Conservation (phyloP, 495 filamentous ascomycete genomes). For the Neurospora sp. region DNA sequence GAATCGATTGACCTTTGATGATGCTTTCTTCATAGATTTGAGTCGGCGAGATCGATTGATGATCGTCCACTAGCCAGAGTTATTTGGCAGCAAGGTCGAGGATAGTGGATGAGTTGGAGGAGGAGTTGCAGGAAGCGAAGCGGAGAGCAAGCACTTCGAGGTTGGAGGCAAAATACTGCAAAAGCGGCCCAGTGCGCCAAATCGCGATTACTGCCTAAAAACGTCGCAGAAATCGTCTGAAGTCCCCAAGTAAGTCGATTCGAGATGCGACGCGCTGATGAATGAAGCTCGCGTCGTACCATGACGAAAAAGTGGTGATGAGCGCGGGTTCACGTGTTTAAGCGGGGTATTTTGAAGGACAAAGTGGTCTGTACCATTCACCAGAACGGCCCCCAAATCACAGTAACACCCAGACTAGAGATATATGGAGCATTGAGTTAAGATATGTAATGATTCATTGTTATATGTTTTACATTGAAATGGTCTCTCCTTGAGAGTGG, state of each 20-base stretch:
- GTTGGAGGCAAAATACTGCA: background rate
- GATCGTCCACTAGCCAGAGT: background rate
- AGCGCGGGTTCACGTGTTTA: conserved; percentile 1
- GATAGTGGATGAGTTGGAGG: background rate
- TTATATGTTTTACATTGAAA: background rate
- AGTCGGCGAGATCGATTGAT: background rate
- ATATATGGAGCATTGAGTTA: background rate
- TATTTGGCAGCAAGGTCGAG: background rate
- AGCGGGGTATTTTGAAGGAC: background rate
- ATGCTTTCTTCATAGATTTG: background rate
- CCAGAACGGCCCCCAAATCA: background rate
- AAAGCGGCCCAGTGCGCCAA: background rate
- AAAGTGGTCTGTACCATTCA: background rate
- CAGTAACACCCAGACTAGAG: background rate
- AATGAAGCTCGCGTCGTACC: background rate
- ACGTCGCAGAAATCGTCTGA: background rate
- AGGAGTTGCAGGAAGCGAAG: background rate
- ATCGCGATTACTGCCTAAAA: background rate
- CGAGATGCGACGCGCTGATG: background rate
- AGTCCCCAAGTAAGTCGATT: background rate
- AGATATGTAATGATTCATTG: background rate
- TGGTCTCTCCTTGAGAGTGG: background rate
- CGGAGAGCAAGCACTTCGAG: background rate
- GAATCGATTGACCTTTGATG: background rate
- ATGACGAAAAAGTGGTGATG: background rate